Evolutionary conservation across 164 flowering plant genomes (phyloP), one percentile per base, ranked within the genome.

Genomic region (Stephania yunnanensis): DNA sequence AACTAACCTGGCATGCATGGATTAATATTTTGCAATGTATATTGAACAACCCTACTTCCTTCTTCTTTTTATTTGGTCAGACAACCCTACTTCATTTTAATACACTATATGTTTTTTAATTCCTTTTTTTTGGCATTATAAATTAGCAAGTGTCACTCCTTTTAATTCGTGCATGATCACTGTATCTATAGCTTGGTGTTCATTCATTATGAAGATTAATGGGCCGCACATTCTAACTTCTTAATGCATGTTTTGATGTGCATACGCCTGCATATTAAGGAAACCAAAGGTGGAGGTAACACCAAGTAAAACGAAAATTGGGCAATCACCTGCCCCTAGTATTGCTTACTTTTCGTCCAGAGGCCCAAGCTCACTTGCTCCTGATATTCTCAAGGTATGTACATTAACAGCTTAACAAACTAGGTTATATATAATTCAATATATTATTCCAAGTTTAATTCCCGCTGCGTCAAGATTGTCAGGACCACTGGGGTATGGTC

Each of bases 311-410:
- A 87, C 90, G 2, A 68, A 69, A 2, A 80, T 82, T 29, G 87
- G 87, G 46, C 73, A 77, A 52, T 77, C 82, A 10, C 86, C 87
- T 1, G 93, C 96, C 7, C 96, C 96, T 10, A 44, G 70, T 1
- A 88, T 89, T 15, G 87, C 89, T 5, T 78, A 79, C 71, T 91
- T 87, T 80, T 89, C 96, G 68, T 89, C 93, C 7, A 89, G 92
- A 81, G 96, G 96, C 3, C 96, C 96, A 67, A 91, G 85, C 76
- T 83, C 96, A 12, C 53, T 86, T 31, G 72, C 88, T 10, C 89
- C 90, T 12, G 87, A 89, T 79, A 79, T 91, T 79, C 92, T 91
- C 61, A 91, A 91, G 96, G 96, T 89, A 46, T 2, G 25, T 12
- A 66, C 6, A 1, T 30, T 36, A 2, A 1, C 42, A 36, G 42